A percentile compares a stretch with the other conserved stretches of the same genome.
These are phyloP conservation scores for Chaetomium cochliodes DNA, from an alignment of 495 filamentous ascomycete species.

Conservation along the genomic window DNA sequence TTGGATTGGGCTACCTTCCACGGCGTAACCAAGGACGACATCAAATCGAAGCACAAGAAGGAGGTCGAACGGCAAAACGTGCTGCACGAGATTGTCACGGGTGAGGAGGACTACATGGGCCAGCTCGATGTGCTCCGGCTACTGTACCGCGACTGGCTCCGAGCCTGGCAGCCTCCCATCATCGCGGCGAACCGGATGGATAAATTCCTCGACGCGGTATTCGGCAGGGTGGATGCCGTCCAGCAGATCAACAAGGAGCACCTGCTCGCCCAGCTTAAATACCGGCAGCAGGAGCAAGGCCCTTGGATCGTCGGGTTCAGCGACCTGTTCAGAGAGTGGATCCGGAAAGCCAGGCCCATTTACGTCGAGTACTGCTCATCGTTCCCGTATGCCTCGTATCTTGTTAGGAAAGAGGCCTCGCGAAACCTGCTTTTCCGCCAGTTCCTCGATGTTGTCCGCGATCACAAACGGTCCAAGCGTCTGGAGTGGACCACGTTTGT, in stretches of 20 bases:
- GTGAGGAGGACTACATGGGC: conserved; percentile 86
- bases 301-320: conserved; percentile 93
- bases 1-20: conserved; percentile 94
- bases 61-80: conserved; percentile 93
- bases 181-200: conserved; percentile 69
- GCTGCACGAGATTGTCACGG: conserved; percentile 92
- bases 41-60: conserved; percentile 69
- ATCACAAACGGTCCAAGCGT: conserved; percentile 77
- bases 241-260: conserved; percentile 91
- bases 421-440: conserved; percentile 82
- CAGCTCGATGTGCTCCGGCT: conserved; percentile 79
- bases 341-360: conserved; percentile 81
- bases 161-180: conserved; percentile 71
- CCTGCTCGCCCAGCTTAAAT: conserved; percentile 93
- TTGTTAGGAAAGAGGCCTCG: conserved; percentile 80
- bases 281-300: conserved; percentile 94
- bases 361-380: conserved; percentile 92
- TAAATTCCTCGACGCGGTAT: conserved; percentile 80
- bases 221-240: conserved; percentile 85
- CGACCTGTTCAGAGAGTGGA: conserved; percentile 98
- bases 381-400: conserved; percentile 78
- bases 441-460: conserved; percentile 76
- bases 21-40: conserved; percentile 72
- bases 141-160: conserved; percentile 82
- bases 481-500: conserved; percentile 93